These are phyloP conservation scores for Amanita inopinata DNA, from an alignment of 768 basidiomycete species.

Conservation along the genomic window DNA sequence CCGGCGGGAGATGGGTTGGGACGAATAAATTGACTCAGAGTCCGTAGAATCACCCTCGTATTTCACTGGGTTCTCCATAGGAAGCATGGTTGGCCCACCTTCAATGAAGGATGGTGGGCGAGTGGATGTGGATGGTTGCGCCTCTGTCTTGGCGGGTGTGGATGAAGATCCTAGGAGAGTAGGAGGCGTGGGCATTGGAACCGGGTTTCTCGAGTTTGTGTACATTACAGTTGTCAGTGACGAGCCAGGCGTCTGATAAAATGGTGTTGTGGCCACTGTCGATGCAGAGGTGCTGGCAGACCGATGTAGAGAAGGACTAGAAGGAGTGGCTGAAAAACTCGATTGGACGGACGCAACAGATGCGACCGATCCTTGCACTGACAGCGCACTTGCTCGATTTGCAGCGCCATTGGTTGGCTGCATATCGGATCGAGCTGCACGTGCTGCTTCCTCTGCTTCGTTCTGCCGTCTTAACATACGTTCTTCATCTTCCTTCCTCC, in stretches of 20 bases:
- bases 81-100: conserved; percentile 34
- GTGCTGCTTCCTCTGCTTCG: conserved; percentile 45
- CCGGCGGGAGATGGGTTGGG: conserved; percentile 17
- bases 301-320: background rate
- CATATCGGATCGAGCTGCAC: conserved; percentile 28
- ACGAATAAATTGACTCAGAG: conserved; percentile 27
- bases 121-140: conserved; percentile 17
- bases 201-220: conserved; percentile 1
- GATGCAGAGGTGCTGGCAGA: conserved; percentile 3
- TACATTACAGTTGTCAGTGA: conserved; percentile 7
- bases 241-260: conserved; percentile 7
- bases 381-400: background rate
- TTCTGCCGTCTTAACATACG: conserved; percentile 49
- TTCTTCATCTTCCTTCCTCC: conserved; percentile 41
- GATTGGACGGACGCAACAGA: conserved; percentile 10
- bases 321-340: background rate
- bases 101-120: conserved; percentile 26
- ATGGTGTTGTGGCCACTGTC: background rate
- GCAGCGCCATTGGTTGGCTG: conserved; percentile 17
- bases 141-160: background rate
- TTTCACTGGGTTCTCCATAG: conserved; percentile 55
- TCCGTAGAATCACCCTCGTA: conserved; percentile 41
- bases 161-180: background rate
- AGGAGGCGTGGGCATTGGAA: background rate
- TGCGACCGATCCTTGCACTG: conserved; percentile 6